A percentile compares a stretch with the other conserved stretches of the same genome.
These are phyloP conservation scores for Phytophthora pinifolia DNA, from an alignment of 352 stramenopile species.

Conservation along the genomic window DNA sequence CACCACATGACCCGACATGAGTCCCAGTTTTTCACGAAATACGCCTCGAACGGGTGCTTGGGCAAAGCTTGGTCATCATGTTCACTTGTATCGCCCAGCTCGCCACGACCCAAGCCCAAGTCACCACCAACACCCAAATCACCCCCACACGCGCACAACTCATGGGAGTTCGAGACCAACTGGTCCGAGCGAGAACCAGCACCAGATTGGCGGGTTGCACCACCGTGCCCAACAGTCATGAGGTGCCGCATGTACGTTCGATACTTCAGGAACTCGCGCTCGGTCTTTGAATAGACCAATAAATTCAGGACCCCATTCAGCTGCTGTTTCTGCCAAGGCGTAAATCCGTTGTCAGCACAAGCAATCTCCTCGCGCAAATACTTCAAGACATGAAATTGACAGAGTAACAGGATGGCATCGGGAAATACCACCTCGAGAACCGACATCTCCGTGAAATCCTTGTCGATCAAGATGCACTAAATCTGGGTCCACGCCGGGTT, in stretches of 20 bases:
- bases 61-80: background rate
- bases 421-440: conserved; percentile 17
- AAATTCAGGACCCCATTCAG: conserved; percentile 10
- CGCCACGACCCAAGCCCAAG: no score
- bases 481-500: conserved; percentile 20
- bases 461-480: conserved; percentile 25
- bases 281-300: conserved; percentile 17
- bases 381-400: conserved; percentile 33
- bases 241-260: conserved; percentile 10
- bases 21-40: conserved; percentile 33
- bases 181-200: background rate
- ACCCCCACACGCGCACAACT: background rate
- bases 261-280: conserved; percentile 4
- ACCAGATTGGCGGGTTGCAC: background rate
- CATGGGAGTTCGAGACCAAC: background rate
- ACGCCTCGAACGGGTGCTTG: conserved; percentile 19
- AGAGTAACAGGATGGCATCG: conserved; percentile 16
- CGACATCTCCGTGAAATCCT: conserved; percentile 31
- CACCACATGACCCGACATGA: conserved; percentile 18
- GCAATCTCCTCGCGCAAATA: conserved; percentile 19
- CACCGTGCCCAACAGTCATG: background rate
- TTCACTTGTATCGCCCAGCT: background rate
- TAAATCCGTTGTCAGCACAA: conserved; percentile 11
- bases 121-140: background rate
- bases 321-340: conserved; percentile 19